Percentiles rank a stretch among this genome's conserved stretches.
phyloP scores from a whole-genome alignment of 805 yeast genomes.

The Wickerhamomyces xylosicus region DNA sequence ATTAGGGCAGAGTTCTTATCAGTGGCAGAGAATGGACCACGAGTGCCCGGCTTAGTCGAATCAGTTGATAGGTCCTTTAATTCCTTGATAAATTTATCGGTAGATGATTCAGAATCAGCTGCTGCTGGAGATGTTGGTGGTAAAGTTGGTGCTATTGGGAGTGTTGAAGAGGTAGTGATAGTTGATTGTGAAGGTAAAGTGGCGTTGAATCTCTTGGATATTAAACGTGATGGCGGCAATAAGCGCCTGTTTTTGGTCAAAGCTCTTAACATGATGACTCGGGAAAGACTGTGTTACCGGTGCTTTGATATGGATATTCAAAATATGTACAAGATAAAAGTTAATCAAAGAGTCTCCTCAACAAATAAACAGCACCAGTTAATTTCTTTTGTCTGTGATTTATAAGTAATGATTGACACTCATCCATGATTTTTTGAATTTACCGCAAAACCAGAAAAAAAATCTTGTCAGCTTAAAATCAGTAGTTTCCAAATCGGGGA shows the following conservation, averaged over 20 bases:
- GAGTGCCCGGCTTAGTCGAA: not conserved
- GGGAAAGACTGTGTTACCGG: not conserved
- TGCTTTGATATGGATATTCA: no score
- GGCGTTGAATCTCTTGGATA: not conserved
- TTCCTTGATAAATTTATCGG: conserved; percentile 7
- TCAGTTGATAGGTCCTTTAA: conserved; percentile 6
- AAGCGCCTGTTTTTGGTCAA: not conserved
- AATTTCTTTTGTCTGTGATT: no score
- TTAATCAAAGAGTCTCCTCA: not conserved
- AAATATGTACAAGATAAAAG: not conserved
- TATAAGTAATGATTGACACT: no score
- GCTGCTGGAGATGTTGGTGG: not conserved
- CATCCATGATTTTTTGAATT: no score
- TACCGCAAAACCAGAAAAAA: no score
- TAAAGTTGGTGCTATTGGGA: not conserved
- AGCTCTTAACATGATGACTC: not conserved
- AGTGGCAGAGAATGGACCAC: not conserved
- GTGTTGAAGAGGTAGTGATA: no score
- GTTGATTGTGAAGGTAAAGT: not conserved
- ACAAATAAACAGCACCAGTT: not conserved
- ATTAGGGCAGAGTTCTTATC: conserved; percentile 4
- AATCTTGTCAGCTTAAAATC: no score
- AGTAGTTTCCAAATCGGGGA: no score
- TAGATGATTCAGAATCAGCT: not conserved
- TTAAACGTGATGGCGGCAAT: not conserved